Evolutionary conservation across 2,329 filamentous ascomycete genomes (phyloP), one percentile per base, ranked within the genome.

Genomic region (Graphilbum sp.): DNA sequence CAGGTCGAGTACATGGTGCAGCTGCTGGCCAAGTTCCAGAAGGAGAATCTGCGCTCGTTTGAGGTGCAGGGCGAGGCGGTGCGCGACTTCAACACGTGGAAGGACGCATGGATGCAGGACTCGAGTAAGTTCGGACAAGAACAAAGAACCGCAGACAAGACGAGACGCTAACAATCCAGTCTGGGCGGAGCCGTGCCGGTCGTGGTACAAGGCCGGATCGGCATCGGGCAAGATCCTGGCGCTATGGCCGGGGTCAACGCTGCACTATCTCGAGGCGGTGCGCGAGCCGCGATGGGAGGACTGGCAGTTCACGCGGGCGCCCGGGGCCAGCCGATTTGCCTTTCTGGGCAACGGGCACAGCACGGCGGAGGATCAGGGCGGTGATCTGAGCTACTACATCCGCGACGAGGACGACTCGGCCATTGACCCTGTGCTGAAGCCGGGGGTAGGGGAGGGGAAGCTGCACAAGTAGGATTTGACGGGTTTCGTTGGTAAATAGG

Each of bases 1-100:
- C 41, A 46, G 37, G 39, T 41, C 34, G 44, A 48, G 47, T 69
- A 67, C 54, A 63, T 67, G 48, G 58, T 61, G 46, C 62, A 66
- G 47, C 50, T 66, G 32, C 58, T 70, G 42, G 60, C 67, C 50
- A 58, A 62, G 25, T 66, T 57, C 49, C 66, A 70, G 51, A 66
- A 60, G 2, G 54, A 64, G 47, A 59, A 64, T 49, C 62, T 69
- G 36, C 50, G 52, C 7, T 54, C 58, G 0, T 47, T 56, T 34
- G 41, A 38, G 0, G 36, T 40, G 18, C 36, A 29, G 16, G 42
- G 17, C 16, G 37, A 39, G 30, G 37, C 36, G 1, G 41, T 52
- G 19, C 50, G 55, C 32, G 46, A 49, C 19, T 46, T 46, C 12
- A 43, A 49, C 17, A 52, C 49, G 39, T 52, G 47, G n/a, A 52